A percentile compares a stretch with the other conserved stretches of the same genome.
phyloP scores from a whole-genome alignment of 2,329 filamentous ascomycete species.

The Penicillium sp. region DNA sequence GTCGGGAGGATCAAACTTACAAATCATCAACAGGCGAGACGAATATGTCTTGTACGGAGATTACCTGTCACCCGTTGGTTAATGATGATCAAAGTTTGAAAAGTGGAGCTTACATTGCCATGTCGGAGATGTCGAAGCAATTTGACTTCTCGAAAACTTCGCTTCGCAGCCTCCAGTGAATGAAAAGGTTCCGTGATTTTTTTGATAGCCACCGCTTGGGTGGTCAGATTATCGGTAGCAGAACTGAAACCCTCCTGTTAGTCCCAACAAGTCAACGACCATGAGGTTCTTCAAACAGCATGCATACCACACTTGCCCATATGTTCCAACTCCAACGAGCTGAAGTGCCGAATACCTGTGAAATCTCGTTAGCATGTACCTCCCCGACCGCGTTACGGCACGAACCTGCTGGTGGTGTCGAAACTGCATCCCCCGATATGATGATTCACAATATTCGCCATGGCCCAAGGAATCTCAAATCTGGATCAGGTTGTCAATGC shows the following conservation, averaged over 20 bases:
- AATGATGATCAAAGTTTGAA: background rate
- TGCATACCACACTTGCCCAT: constrained; percentile 2
- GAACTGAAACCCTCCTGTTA: background rate
- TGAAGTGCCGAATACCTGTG: background rate
- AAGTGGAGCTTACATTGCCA: background rate
- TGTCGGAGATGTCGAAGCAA: background rate
- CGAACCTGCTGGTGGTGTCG: background rate
- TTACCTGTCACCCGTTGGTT: background rate
- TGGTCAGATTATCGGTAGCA: background rate
- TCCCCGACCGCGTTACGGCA: background rate
- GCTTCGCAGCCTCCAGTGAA: background rate
- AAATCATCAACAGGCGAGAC: constrained; percentile 4
- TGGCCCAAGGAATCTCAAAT: background rate
- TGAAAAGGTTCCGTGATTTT: background rate
- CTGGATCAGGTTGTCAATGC: background rate
- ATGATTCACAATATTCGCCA: background rate
- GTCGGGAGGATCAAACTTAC: background rate
- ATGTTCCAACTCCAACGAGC: background rate
- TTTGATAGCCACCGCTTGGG: constrained; percentile 1
- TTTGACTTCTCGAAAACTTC: constrained; percentile 2
- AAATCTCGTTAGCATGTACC: background rate
- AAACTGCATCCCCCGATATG: background rate
- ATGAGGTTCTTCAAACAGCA: background rate
- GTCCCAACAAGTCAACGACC: background rate
- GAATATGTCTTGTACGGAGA: background rate